These are phyloP conservation scores for Plantago coronopus DNA, from an alignment of 305 asterid genomes.

Conservation along the genomic window DNA sequence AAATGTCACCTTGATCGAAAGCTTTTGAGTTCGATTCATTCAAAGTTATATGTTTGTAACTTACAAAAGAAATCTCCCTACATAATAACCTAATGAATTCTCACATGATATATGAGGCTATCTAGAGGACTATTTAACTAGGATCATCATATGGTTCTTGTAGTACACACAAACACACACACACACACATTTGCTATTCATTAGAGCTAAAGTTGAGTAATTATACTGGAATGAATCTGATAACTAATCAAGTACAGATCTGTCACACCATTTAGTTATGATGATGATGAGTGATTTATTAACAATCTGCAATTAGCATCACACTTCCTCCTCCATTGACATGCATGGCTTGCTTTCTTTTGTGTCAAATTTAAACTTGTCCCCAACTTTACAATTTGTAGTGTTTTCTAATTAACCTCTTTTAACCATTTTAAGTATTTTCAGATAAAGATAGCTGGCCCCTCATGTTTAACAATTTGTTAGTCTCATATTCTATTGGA, in stretches of 20 bases:
- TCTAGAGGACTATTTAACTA: too few relatives aligned
- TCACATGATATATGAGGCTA: too few relatives aligned
- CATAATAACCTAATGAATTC: too few relatives aligned
- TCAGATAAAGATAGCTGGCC: too few relatives aligned
- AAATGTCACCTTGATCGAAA: too few relatives aligned
- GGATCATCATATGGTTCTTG: too few relatives aligned
- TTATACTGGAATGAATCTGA: constrained; percentile 24
- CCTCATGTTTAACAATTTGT: too few relatives aligned
- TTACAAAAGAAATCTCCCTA: too few relatives aligned
- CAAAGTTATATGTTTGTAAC: too few relatives aligned
- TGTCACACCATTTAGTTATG: constrained; percentile 22
- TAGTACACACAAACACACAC: not conserved
- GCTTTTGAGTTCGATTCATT: too few relatives aligned
- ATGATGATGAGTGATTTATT: constrained; percentile 15
- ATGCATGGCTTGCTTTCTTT: constrained; percentile 11
- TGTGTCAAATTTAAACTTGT: not conserved
- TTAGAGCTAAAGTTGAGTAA: constrained; percentile 21
- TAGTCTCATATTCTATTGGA: too few relatives aligned
- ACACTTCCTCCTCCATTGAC: not conserved
- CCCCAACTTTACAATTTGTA: constrained; percentile 18
- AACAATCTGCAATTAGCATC: constrained; percentile 9
- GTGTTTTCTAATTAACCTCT: not conserved
- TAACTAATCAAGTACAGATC: constrained; percentile 22
- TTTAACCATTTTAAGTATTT: not conserved
- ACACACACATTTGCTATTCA: constrained; percentile 5